phyloP scores from a whole-genome alignment of 371 early-diverging fungal genomes.

The Cokeromyces recurvatus region DNA sequence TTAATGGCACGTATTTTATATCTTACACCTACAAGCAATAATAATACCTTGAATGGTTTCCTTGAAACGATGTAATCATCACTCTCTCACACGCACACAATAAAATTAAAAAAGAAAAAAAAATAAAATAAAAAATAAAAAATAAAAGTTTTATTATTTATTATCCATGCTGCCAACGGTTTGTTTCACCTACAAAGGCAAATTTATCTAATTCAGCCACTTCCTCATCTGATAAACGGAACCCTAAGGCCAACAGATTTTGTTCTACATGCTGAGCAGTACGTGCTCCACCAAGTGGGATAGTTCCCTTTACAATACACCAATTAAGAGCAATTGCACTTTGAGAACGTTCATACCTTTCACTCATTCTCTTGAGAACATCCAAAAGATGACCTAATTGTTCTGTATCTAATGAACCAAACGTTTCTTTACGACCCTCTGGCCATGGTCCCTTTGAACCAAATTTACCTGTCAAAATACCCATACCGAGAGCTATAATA shows the following conservation, averaged over 20 bases:
- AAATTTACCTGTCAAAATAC: slow-evolving; percentile 49
- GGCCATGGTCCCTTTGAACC: slow-evolving; percentile 38
- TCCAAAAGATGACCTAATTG: slow-evolving; percentile 25
- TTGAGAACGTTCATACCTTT: slow-evolving; percentile 20
- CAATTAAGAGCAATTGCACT: slow-evolving; percentile 43
- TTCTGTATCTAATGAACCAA: slow-evolving; percentile 18
- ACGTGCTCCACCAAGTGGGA: slow-evolving; percentile 53
- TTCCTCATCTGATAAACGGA: slow-evolving; percentile 44
- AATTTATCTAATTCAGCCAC: slow-evolving; percentile 40
- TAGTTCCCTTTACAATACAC: slow-evolving; percentile 49
- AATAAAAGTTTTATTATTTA: background rate
- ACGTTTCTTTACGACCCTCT: slow-evolving; percentile 16
- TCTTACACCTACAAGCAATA: slow-evolving; percentile 34
- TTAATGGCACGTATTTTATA: slow-evolving; percentile 37
- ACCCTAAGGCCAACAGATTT: slow-evolving; percentile 45
- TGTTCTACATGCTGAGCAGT: slow-evolving; percentile 49
- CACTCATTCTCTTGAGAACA: slow-evolving; percentile 20
- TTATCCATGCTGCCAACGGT: slow-evolving; percentile 50
- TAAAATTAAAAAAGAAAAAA: too few relatives aligned
- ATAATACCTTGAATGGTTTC: slow-evolving; percentile 39
- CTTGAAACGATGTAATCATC: background rate
- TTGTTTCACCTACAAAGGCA: slow-evolving; percentile 39
- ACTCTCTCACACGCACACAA: too few relatives aligned
- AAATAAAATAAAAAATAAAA: too few relatives aligned
- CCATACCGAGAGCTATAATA: slow-evolving; percentile 37